Conservation (phyloP, 176 grass and related monocot species). For the Poa pratensis region DNA sequence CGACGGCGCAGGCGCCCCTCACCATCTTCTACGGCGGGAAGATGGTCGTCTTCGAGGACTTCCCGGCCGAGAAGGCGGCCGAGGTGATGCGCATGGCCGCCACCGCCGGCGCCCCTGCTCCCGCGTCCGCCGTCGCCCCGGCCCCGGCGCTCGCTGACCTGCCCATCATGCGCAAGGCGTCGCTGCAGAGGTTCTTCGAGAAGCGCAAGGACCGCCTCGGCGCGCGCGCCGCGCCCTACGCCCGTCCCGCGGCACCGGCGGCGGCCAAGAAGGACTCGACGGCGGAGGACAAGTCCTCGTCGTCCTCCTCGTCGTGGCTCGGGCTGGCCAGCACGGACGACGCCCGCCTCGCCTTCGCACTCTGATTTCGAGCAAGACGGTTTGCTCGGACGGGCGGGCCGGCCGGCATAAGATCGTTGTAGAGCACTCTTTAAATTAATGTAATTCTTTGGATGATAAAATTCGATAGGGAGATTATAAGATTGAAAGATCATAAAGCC, state of each 20-base stretch:
- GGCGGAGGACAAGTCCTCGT: conserved; percentile 8
- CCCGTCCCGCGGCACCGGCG: conserved; percentile 6
- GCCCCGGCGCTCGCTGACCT: conserved; percentile 53
- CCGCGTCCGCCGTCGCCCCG: neutral
- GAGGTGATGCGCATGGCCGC: conserved; percentile 57
- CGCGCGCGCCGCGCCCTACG: conserved; percentile 47
- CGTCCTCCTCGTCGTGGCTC: conserved; percentile 32
- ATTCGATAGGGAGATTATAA: neutral
- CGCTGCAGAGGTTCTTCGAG: conserved; percentile 86
- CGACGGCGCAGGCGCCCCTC: conserved; percentile 41
- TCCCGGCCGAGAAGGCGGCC: conserved; percentile 71
- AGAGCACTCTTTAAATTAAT: neutral
- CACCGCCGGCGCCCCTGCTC: neutral
- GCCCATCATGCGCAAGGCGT: conserved; percentile 80
- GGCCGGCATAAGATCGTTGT: neutral
- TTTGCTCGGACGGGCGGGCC: neutral
- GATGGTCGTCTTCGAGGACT: conserved; percentile 73
- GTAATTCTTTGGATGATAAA: conserved; percentile 1
- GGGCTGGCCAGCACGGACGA: conserved; percentile 27
- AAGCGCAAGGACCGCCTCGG: conserved; percentile 87
- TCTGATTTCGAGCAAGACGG: conserved; percentile 31
- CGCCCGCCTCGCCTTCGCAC: conserved; percentile 36
- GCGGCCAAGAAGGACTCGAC: neutral
- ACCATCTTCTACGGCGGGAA: conserved; percentile 85
- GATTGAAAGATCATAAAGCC: neutral